Base-by-base conservation (phyloP, 2,329 filamentous ascomycete genomes). In the Ilyonectria destructans region DNA sequence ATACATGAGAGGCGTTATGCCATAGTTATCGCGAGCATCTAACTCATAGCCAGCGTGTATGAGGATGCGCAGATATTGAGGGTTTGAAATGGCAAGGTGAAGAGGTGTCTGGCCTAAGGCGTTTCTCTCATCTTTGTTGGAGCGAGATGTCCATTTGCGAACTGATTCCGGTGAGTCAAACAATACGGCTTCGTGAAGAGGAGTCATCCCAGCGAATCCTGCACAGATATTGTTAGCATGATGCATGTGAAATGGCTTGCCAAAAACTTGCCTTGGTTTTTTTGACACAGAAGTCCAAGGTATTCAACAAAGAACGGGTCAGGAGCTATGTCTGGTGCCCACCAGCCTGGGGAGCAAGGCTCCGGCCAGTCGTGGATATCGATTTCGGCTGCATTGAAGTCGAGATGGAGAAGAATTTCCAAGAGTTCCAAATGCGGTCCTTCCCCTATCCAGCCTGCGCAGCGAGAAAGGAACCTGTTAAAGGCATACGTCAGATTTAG, bases 1-100 rank as follows among this genome's bases (percentile, higher is more conserved):
- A 17, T 67, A 67, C 59, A 63, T 67, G 12, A 67, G 29, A 17
- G 65, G 65, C 5, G 59, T 67, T 0, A 13, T 2, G 17, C 23
- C 43, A 35, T 21, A n/a, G 10, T 19, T 5, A n/a, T 67, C 65
- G 13, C 5, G 1, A 4, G 13, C 40, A 21, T 63, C 17, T 1
- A 17, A 1, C 10, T 49, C 43, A 29, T 59, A 54, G 2, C 26
- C 59, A 4, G 52, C 33, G 15, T 59, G 21, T 12, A 63, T 13
- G 1, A 67, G 54, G 43, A 23, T 4, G n/a, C 13, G 13, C 21
- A 64, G 2, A 7, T 49, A 13, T 13, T 46, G 6, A 8, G 17
- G 23, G 3, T 23, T 31, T 12, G 8, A 17, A 2, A 46, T 19
- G 15, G 45, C 55, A 17, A 64, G 19, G 12, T 64, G 61, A 15